phyloP scores from a whole-genome alignment of 768 basidiomycete genomes.

The Cystofilobasidium bisporidii region DNA sequence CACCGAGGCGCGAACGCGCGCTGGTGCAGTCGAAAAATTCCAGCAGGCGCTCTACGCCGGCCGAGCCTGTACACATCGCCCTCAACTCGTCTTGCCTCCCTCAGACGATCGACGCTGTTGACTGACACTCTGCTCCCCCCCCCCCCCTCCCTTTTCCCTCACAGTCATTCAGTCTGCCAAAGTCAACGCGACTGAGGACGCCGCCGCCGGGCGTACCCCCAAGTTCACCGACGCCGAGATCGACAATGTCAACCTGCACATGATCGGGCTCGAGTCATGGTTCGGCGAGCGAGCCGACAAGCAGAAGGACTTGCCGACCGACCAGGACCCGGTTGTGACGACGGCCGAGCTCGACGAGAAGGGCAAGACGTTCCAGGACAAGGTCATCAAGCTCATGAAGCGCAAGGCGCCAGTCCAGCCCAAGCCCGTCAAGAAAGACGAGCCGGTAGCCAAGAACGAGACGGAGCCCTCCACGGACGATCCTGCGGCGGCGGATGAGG shows the following conservation, averaged over 20 bases:
- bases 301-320: conserved; percentile 62
- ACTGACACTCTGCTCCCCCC: not conserved
- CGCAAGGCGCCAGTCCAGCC: conserved; percentile 27
- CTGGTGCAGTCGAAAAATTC: conserved; percentile 75
- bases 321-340: conserved; percentile 77
- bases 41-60: conserved; percentile 52
- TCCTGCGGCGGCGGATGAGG: not conserved
- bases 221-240: conserved; percentile 85
- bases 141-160: not conserved
- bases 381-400: conserved; percentile 38
- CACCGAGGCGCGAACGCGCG: conserved; percentile 78
- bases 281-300: conserved; percentile 67
- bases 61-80: conserved; percentile 49
- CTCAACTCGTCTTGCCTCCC: too few species aligned
- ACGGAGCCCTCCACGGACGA: not conserved
- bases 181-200: conserved; percentile 60
- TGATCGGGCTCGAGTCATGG: conserved; percentile 77
- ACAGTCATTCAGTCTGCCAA: conserved; percentile 63
- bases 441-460: not conserved
- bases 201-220: conserved; percentile 38
- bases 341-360: conserved; percentile 75
- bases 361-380: conserved; percentile 68
- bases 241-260: conserved; percentile 60
- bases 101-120: too few species aligned
- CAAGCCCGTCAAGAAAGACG: conserved; percentile 26